Conservation (phyloP, 768 basidiomycete species). For the Dioszegia hungarica region DNA sequence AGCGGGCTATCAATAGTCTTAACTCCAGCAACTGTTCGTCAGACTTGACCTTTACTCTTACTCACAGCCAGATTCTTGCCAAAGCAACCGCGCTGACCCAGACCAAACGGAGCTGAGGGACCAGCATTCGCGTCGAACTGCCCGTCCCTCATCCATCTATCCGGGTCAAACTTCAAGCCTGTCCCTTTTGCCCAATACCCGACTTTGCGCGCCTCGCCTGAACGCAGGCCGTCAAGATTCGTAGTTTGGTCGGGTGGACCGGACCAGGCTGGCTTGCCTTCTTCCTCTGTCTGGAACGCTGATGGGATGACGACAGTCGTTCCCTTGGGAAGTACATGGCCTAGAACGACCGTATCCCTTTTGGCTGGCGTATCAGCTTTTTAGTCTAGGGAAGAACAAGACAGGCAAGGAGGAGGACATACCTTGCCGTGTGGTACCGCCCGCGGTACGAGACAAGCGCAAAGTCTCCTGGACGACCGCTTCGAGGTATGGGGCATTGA, state of each 20-base stretch:
- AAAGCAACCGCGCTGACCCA: slow-evolving; percentile 40
- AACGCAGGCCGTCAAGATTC: neutral
- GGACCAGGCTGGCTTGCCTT: slow-evolving; percentile 5
- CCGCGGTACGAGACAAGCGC: slow-evolving; percentile 32
- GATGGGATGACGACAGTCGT: slow-evolving; percentile 27
- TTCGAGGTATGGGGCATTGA: slow-evolving; percentile 35
- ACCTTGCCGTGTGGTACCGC: slow-evolving; percentile 25
- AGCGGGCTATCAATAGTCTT: slow-evolving; percentile 27
- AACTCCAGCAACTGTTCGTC: slow-evolving; percentile 34
- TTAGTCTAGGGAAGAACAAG: no score
- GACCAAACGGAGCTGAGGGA: slow-evolving; percentile 33
- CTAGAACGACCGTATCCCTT: slow-evolving; percentile 33
- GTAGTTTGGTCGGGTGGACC: neutral
- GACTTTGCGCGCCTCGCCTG: slow-evolving; percentile 8
- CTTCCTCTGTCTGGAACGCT: slow-evolving; percentile 15
- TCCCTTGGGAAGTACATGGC: slow-evolving; percentile 33
- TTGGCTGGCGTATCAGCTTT: slow-evolving; percentile 13
- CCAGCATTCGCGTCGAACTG: slow-evolving; percentile 32
- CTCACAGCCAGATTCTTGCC: slow-evolving; percentile 41
- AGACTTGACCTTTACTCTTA: neutral
- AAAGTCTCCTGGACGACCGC: slow-evolving; percentile 38
- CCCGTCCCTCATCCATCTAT: slow-evolving; percentile 37
- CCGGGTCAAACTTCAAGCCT: slow-evolving; percentile 26
- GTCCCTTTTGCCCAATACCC: slow-evolving; percentile 30
- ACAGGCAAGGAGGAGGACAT: neutral